These are phyloP conservation scores for Butyriboletus appendiculatus DNA, from an alignment of 1,284 basidiomycete genomes.

Conservation along the genomic window DNA sequence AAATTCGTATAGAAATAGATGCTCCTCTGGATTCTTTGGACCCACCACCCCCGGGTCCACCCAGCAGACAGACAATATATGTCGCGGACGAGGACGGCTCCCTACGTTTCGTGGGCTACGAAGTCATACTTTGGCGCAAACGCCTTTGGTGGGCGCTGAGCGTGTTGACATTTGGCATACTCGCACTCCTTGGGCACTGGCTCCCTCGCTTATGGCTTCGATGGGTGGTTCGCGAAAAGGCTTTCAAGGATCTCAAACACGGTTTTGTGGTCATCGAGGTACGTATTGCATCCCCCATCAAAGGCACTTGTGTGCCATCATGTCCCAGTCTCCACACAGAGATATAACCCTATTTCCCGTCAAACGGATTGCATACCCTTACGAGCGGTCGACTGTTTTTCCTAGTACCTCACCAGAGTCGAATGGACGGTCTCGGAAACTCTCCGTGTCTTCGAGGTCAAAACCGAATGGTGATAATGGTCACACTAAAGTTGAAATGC, in stretches of 20 bases:
- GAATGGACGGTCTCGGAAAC: slow-evolving; percentile 25
- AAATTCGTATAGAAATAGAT: slow-evolving; percentile 79
- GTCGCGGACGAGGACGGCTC: slow-evolving; percentile 91
- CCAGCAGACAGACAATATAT: slow-evolving; percentile 85
- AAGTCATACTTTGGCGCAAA: slow-evolving; percentile 64
- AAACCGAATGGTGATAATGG: slow-evolving; percentile 32
- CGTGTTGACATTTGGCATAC: slow-evolving; percentile 70
- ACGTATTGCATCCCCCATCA: slow-evolving; percentile 31
- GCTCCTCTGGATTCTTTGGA: slow-evolving; percentile 57
- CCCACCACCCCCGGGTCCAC: slow-evolving; percentile 72
- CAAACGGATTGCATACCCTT: slow-evolving; percentile 69
- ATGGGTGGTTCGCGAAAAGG: slow-evolving; percentile 83
- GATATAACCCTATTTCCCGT: slow-evolving; percentile 81
- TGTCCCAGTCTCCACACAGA: slow-evolving; percentile 71
- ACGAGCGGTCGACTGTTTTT: slow-evolving; percentile 80
- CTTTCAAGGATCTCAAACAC: slow-evolving; percentile 73
- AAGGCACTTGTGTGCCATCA: background rate
- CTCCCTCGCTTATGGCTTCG: slow-evolving; percentile 88
- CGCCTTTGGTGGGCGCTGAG: slow-evolving; percentile 76
- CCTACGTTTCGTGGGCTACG: slow-evolving; percentile 90
- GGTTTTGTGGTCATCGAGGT: slow-evolving; percentile 92
- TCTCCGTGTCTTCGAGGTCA: slow-evolving; percentile 25
- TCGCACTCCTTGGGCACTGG: slow-evolving; percentile 92
- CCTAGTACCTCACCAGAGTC: slow-evolving; percentile 36
- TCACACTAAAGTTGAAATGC: slow-evolving; percentile 34